Base-by-base conservation (phyloP, 2,329 filamentous ascomycete species). In the Aspergillus felis region DNA sequence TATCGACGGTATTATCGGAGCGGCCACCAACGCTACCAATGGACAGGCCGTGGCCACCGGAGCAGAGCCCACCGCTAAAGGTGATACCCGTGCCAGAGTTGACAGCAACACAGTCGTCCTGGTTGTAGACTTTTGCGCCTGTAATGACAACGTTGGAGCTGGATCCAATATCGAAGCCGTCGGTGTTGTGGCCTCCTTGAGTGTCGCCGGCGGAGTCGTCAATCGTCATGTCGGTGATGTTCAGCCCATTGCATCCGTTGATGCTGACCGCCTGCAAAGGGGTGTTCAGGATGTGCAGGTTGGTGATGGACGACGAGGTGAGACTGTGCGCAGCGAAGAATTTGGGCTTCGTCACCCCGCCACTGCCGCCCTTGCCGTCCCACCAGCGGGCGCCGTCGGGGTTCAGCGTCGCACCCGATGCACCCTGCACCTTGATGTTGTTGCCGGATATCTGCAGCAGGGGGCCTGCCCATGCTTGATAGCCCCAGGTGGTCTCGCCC, bases 401-500 rank as follows among this genome's bases (percentile, higher is more conserved):
- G 64, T 88, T 77, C 53, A 88, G 79, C 1, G 73, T 63, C 24
- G 80, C 80, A 50, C 82, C 83, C 8, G 76, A 51, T 17, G 54
- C 51, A 47, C 61, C 58, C 53, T 63, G 76, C 42, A 88, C 77
- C 28, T 78, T 78, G 63, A 87, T 79, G 60, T 77, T 75, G 38
- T 72, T 82, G 44, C 87, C 87, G 1, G 81, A 82, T 60, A 89
- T 77, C 28, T 80, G 79, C 64, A 90, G 79, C 14, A 90, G 77
- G 48, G 87, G 87, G 0, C 87, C 87, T 1, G 71, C 69, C 87
- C 86, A 89, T 65, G 87, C 82, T 61, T 83, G 76, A 74, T 87
- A 88, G 22, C 79, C 86, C 66, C 87, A 90, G 54, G 82, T 84
- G n/a, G 87, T 89, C 14, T 78, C 83, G 47, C 87, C 87, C 57